These are phyloP conservation scores for Ocimum tenuiflorum DNA, from an alignment of 257 asterid species.

Conservation along the genomic window DNA sequence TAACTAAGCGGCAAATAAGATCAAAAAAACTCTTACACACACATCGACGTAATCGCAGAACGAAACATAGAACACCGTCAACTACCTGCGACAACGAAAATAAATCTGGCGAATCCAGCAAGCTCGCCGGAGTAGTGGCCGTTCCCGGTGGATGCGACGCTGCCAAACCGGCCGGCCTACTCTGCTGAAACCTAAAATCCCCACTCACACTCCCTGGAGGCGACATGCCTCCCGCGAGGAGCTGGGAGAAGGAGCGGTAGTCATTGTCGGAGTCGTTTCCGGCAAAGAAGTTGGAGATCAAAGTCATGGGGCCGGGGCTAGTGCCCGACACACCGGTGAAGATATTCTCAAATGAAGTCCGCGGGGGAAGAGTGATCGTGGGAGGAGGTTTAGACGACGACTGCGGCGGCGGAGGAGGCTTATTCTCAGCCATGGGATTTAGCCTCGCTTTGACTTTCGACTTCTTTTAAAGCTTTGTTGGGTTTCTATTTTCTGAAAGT, in stretches of 20 bases:
- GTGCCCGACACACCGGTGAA: conserved; percentile 43
- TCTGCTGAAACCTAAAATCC: conserved; percentile 45
- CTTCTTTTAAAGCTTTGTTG: not conserved
- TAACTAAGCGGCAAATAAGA: not conserved
- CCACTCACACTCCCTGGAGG: conserved; percentile 15
- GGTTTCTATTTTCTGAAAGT: too few relatives aligned
- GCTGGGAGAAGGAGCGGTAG: conserved; percentile 77
- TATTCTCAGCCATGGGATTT: conserved; percentile 48
- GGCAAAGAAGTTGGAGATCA: conserved; percentile 65
- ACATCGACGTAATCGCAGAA: not conserved
- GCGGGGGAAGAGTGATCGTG: conserved; percentile 48
- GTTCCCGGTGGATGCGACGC: conserved; percentile 39
- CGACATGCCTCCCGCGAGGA: conserved; percentile 55
- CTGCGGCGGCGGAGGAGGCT: conserved; percentile 31
- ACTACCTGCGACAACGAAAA: conserved; percentile 51
- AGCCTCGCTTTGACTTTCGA: conserved; percentile 18
- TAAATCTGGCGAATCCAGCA: conserved; percentile 69
- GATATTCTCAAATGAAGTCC: conserved; percentile 40
- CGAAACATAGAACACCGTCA: not conserved
- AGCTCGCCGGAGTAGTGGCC: conserved; percentile 58
- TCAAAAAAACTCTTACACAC: too few relatives aligned
- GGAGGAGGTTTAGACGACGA: conserved; percentile 41
- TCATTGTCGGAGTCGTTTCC: conserved; percentile 61
- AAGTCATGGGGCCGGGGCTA: conserved; percentile 84
- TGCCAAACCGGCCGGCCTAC: conserved; percentile 41